These are phyloP conservation scores for Boletus mariae DNA, from an alignment of 1,284 basidiomycete genomes.

Conservation along the genomic window DNA sequence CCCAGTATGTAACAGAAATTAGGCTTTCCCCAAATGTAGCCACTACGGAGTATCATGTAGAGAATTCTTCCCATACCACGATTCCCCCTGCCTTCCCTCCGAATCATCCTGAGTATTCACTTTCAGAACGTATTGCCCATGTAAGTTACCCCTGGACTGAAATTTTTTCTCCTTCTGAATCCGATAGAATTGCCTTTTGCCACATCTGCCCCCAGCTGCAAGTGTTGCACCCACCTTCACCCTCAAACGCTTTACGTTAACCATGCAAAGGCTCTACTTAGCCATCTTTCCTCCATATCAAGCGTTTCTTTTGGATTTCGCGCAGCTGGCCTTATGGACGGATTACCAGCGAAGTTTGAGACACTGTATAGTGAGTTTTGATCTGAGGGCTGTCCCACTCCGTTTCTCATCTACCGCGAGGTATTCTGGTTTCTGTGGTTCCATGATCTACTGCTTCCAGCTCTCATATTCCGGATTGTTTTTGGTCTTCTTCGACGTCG, in stretches of 20 bases:
- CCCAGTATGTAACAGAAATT: slow-evolving; percentile 60
- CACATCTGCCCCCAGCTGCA: slow-evolving; percentile 42
- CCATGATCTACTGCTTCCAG: slow-evolving; percentile 51
- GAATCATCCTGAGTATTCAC: slow-evolving; percentile 14
- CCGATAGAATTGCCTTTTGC: slow-evolving; percentile 42
- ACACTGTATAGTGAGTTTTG: slow-evolving; percentile 49
- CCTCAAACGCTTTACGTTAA: slow-evolving; percentile 49
- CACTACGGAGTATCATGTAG: neutral
- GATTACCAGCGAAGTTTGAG: slow-evolving; percentile 43
- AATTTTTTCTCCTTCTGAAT: slow-evolving; percentile 8
- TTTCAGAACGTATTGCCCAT: slow-evolving; percentile 41
- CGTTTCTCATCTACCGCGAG: slow-evolving; percentile 33
- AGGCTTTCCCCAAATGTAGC: slow-evolving; percentile 25
- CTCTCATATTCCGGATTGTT: slow-evolving; percentile 45
- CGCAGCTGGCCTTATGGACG: slow-evolving; percentile 53
- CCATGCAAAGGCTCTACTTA: slow-evolving; percentile 53
- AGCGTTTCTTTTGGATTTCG: slow-evolving; percentile 40
- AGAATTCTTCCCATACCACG: neutral
- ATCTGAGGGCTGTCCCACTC: neutral
- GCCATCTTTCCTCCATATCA: slow-evolving; percentile 49
- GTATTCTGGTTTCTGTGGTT: slow-evolving; percentile 65
- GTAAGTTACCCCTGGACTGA: slow-evolving; percentile 30
- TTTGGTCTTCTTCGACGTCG: slow-evolving; percentile 48
- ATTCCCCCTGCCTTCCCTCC: slow-evolving; percentile 6
- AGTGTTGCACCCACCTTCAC: slow-evolving; percentile 46